These are phyloP conservation scores for Cladosporium sp. DNA, from an alignment of 2,329 filamentous ascomycete species.

Conservation along the genomic window DNA sequence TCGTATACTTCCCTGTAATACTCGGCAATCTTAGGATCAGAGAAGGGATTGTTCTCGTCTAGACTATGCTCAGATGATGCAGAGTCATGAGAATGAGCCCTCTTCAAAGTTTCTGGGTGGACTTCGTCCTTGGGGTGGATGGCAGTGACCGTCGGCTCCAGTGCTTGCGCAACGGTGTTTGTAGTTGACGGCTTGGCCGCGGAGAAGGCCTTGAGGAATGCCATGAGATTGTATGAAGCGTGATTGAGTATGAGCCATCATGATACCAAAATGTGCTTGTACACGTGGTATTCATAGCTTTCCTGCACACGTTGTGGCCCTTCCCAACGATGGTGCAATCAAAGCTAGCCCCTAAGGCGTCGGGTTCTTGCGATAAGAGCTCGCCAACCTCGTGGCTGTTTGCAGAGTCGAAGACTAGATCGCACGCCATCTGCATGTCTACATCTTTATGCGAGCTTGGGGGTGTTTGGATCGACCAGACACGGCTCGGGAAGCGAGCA, in stretches of 20 bases:
- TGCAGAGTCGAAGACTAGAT: too few relatives aligned
- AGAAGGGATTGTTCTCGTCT: slow-evolving; percentile 36
- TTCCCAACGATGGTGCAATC: neutral
- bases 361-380: neutral
- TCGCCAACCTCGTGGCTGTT: too few relatives aligned
- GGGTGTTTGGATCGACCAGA: neutral
- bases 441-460: neutral
- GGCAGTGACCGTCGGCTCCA: slow-evolving; percentile 1
- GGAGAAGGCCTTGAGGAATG: neutral
- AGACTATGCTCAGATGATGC: neutral
- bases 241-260: neutral
- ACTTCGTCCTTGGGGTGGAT: neutral
- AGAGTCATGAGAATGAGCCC: neutral
- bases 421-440: neutral
- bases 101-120: neutral
- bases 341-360: neutral
- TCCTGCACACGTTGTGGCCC: neutral
- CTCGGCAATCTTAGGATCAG: slow-evolving; percentile 49
- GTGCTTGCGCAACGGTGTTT: neutral
- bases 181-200: neutral
- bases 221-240: neutral
- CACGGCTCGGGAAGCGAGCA: neutral
- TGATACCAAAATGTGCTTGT: neutral
- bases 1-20: slow-evolving; percentile 54
- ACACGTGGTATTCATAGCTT: neutral